A percentile compares a stretch with the other conserved stretches of the same genome.
phyloP scores from a whole-genome alignment of 2,329 filamentous ascomycete genomes.

The Colletotrichum aenigma region DNA sequence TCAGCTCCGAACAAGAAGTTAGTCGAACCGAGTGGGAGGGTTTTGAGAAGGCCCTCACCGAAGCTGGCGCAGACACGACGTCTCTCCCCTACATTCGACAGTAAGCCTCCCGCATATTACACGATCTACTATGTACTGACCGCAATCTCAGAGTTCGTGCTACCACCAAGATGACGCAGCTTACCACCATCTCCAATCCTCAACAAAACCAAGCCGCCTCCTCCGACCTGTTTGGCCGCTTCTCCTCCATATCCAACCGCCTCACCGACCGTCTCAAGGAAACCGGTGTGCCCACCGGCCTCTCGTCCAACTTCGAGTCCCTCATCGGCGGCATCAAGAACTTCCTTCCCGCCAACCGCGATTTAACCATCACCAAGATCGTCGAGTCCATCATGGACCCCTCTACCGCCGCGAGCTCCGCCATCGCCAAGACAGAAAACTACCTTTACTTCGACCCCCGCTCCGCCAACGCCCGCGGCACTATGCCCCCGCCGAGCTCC shows the following conservation, averaged over 20 bases:
- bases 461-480: slow-evolving; percentile 90
- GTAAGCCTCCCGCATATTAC: slow-evolving; percentile 49
- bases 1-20: slow-evolving; percentile 91
- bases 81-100: slow-evolving; percentile 86
- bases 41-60: slow-evolving; percentile 83
- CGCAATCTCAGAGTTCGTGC: slow-evolving; percentile 72
- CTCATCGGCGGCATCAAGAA: slow-evolving; percentile 97
- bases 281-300: slow-evolving; percentile 73
- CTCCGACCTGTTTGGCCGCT: slow-evolving; percentile 87
- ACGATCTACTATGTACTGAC: neutral
- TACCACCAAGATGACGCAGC: slow-evolving; percentile 97
- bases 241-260: slow-evolving; percentile 88
- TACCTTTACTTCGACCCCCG: slow-evolving; percentile 98
- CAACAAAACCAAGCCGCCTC: slow-evolving; percentile 65
- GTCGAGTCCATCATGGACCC: slow-evolving; percentile 99
- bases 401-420: slow-evolving; percentile 83
- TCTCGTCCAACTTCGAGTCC: slow-evolving; percentile 85
- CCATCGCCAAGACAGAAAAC: slow-evolving; percentile 93
- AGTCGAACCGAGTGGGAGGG: slow-evolving; percentile 80
- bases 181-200: slow-evolving; percentile 86
- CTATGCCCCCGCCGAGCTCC: slow-evolving; percentile 79
- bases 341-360: slow-evolving; percentile 94
- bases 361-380: slow-evolving; percentile 96
- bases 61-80: slow-evolving; percentile 75
- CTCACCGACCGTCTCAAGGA: slow-evolving; percentile 95